A percentile compares a stretch with the other conserved stretches of the same genome.
phyloP scores from a whole-genome alignment of 805 yeast genomes.

The Candida insectalens region DNA sequence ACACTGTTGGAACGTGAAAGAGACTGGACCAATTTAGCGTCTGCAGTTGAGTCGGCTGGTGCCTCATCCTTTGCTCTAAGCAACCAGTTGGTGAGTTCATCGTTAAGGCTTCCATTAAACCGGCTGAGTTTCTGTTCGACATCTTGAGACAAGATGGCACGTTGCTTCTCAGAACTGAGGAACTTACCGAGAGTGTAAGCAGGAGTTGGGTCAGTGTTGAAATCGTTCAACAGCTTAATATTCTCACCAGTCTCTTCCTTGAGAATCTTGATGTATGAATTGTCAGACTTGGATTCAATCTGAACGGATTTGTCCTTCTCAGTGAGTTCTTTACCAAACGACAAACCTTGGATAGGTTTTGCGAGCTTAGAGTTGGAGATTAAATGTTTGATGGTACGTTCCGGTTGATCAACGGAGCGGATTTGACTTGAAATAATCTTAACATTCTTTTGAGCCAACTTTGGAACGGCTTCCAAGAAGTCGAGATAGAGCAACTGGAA shows the following conservation, averaged over 20 bases:
- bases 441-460: constrained; percentile 32
- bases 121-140: constrained; percentile 36
- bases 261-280: constrained; percentile 68
- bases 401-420: constrained; percentile 33
- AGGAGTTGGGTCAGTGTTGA: constrained; percentile 57
- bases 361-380: constrained; percentile 40
- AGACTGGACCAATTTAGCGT: constrained; percentile 21
- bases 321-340: constrained; percentile 38
- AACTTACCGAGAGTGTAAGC: constrained; percentile 83
- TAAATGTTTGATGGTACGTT: constrained; percentile 29
- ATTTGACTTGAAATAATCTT: constrained; percentile 51
- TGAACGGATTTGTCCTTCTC: constrained; percentile 12
- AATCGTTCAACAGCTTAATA: constrained; percentile 37
- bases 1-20: constrained; percentile 13
- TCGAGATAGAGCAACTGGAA: constrained; percentile 51
- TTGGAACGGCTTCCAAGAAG: constrained; percentile 49
- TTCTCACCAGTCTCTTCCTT: constrained; percentile 34
- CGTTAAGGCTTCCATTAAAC: constrained; percentile 40
- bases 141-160: constrained; percentile 31
- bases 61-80: constrained; percentile 34
- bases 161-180: constrained; percentile 45
- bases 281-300: constrained; percentile 51
- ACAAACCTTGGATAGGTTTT: constrained; percentile 53
- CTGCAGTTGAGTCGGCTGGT: constrained; percentile 10
- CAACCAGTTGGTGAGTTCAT: constrained; percentile 62